Percentiles rank a stretch among this genome's conserved stretches.
phyloP scores from a whole-genome alignment of 2,329 filamentous ascomycete species.

The Aspergillus felis region DNA sequence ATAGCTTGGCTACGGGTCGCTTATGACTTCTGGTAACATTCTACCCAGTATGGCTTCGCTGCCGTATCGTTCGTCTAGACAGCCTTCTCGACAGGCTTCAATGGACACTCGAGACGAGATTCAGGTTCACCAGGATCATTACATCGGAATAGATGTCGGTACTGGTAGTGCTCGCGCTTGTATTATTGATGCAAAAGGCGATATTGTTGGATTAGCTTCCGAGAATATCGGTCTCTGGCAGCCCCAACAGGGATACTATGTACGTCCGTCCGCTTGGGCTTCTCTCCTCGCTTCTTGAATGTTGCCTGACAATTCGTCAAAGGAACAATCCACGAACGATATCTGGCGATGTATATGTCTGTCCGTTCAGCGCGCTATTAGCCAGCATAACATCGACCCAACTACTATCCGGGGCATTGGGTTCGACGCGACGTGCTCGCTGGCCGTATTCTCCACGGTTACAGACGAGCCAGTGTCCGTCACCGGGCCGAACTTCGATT shows the following conservation, averaged over 20 bases:
- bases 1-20: background rate
- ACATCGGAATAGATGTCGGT: slow-evolving; percentile 90
- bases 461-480: slow-evolving; percentile 90
- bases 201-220: slow-evolving; percentile 71
- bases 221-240: slow-evolving; percentile 79
- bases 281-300: slow-evolving; percentile 2
- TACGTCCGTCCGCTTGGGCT: slow-evolving; percentile 39
- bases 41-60: slow-evolving; percentile 27
- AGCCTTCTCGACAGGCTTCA: slow-evolving; percentile 36
- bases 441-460: slow-evolving; percentile 83
- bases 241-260: slow-evolving; percentile 70
- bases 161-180: slow-evolving; percentile 94
- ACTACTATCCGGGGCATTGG: slow-evolving; percentile 81
- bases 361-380: slow-evolving; percentile 77
- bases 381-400: slow-evolving; percentile 74
- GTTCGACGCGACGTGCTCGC: slow-evolving; percentile 97
- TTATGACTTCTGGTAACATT: background rate
- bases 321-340: slow-evolving; percentile 97
- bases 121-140: slow-evolving; percentile 55
- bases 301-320: slow-evolving; percentile 17
- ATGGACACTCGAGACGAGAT: slow-evolving; percentile 54
- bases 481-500: slow-evolving; percentile 80
- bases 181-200: slow-evolving; percentile 86
- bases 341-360: slow-evolving; percentile 95
- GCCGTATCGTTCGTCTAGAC: slow-evolving; percentile 30